Conservation (phyloP, 495 filamentous ascomycete species). For the Podospora pseudocomata region DNA sequence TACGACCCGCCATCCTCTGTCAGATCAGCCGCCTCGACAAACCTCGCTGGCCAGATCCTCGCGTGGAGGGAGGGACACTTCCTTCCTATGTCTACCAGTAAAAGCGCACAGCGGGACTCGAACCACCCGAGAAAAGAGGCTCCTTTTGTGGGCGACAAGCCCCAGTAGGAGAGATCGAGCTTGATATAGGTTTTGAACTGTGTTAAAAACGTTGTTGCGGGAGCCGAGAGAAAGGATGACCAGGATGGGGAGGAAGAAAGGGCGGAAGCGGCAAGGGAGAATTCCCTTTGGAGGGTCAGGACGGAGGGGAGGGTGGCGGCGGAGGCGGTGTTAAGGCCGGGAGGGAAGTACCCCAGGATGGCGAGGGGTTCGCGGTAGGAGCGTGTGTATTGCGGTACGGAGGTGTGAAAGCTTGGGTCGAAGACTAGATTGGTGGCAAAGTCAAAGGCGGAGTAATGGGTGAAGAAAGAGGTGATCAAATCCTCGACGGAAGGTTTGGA, state of each 20-base stretch:
- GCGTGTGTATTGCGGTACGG: conserved; percentile 43
- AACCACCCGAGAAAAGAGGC: conserved; percentile 51
- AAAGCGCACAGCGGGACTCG: conserved; percentile 47
- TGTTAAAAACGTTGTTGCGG: conserved; percentile 38
- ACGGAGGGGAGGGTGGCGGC: conserved; percentile 47
- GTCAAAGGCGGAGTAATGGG: conserved; percentile 55
- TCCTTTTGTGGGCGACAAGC: conserved; percentile 42
- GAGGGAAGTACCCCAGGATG: conserved; percentile 52
- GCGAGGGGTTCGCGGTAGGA: conserved; percentile 52
- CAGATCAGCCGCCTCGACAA: conserved; percentile 30
- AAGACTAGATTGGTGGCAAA: conserved; percentile 48
- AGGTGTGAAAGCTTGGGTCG: conserved; percentile 49
- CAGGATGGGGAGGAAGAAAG: conserved; percentile 41
- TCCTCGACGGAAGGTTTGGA: conserved; percentile 34
- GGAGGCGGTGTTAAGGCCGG: conserved; percentile 51
- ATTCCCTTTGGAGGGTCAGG: conserved; percentile 46
- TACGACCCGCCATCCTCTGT: conserved; percentile 4
- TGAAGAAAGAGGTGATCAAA: conserved; percentile 51
- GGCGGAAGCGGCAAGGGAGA: conserved; percentile 33
- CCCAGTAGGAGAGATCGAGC: conserved; percentile 57
- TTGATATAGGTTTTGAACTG: conserved; percentile 48
- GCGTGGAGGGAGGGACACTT: conserved; percentile 44
- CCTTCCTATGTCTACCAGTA: conserved; percentile 52
- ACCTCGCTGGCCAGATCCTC: conserved; percentile 57
- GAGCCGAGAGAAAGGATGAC: conserved; percentile 36